Evolutionary conservation across 371 early-diverging fungal genomes (phyloP), one percentile per base, ranked within the genome.

Genomic region (Circinella minor): DNA sequence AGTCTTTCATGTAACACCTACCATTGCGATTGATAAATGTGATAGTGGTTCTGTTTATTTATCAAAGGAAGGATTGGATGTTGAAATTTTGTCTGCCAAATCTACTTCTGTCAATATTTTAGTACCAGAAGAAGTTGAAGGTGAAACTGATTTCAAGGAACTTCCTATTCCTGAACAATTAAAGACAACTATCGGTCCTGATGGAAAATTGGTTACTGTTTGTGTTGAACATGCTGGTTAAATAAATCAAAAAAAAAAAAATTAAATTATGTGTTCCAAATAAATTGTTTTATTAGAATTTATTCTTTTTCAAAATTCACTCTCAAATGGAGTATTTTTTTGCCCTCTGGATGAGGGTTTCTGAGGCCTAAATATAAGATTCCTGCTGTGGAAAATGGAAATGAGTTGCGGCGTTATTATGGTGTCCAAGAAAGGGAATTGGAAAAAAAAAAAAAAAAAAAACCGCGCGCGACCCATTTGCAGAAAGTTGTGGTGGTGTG

Each of bases 131-230:
- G 83, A 83, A n/a, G 75, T 74, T n/a, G 85, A 85, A 11, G 85
- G 86, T 27, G 93, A 88, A 60, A 91, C 88, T 18, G 96, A 96
- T 60, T 96, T 80, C 70, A 88, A 84, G 43, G 99, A 98, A 85
- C 77, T 88, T 61, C 91, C 96, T 46, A 86, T 98, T 14, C 91
- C 96, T 59, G 99, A 98, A 78, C 98, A 98, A 83, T 88, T 96
- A 72, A 92, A 95, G 86, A 95, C 94, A 17, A 88, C 93, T 20
- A 83, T 95, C 75, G 57, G 57, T 34, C 86, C 89, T 55, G 77
- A 92, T 69, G 95, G 95, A 57, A 91, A 89, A 76, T 81, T 96
- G 10, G 86, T 91, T 36, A 96, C 97, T 49, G 84, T 82, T 17
- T 85, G 94, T 43, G 94, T 97, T 36, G 96, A 96, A 79, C 97